Evolutionary conservation across 2,329 filamentous ascomycete genomes (phyloP).

Genomic region (Aspergillus texensis): DNA sequence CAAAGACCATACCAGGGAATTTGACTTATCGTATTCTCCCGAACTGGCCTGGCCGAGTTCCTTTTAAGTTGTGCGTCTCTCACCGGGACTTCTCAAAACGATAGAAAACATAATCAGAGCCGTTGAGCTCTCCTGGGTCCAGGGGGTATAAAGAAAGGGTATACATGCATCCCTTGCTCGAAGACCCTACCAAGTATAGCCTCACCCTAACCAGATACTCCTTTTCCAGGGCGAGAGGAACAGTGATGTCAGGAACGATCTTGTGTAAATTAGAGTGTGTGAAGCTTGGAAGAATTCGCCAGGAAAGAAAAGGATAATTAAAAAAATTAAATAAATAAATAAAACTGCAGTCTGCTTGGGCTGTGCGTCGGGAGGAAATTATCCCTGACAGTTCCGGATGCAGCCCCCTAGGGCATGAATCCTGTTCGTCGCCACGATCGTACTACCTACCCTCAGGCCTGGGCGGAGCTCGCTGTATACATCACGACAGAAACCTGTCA

Average conservation of each 20-base stretch:
- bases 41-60: background rate
- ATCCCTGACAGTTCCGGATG: conserved; percentile 11
- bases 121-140: background rate
- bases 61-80: background rate
- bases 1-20: conserved; percentile 1
- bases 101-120: background rate
- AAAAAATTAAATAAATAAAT: background rate
- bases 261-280: background rate
- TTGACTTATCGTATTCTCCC: conserved; percentile 19
- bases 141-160: background rate
- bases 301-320: background rate
- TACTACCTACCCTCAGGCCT: background rate
- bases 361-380: conserved; percentile 5
- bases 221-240: conserved; percentile 2
- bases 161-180: conserved; percentile 20
- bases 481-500: background rate
- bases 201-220: background rate
- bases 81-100: background rate
- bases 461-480: background rate
- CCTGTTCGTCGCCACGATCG: background rate
- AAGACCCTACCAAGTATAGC: background rate
- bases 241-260: background rate
- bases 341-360: background rate
- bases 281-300: too few species aligned
- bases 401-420: conserved; percentile 4